Evolutionary conservation across 2,329 filamentous ascomycete genomes (phyloP).

Genomic region (Juglanconis sp.): DNA sequence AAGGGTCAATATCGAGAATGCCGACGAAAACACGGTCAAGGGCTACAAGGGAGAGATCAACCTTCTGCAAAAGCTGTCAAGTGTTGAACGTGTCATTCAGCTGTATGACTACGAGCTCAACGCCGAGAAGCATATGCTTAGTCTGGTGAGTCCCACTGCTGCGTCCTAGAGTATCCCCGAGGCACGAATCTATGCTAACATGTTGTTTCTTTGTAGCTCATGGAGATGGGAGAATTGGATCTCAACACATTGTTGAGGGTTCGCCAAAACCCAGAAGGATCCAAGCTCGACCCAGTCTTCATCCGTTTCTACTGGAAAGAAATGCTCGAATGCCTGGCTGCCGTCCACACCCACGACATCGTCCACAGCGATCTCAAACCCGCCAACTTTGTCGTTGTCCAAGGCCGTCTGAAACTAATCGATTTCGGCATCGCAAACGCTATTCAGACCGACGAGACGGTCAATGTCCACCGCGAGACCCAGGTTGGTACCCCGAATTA

Average conservation of each 20-base stretch:
- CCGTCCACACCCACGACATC: slow-evolving; percentile 86
- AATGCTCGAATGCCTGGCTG: slow-evolving; percentile 92
- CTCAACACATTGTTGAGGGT: slow-evolving; percentile 80
- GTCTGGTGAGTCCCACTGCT: slow-evolving; percentile 59
- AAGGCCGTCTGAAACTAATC: slow-evolving; percentile 89
- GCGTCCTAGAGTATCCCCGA: not conserved
- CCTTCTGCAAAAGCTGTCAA: slow-evolving; percentile 74
- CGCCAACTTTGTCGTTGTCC: slow-evolving; percentile 91
- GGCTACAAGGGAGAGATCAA: slow-evolving; percentile 97
- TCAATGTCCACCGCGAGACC: slow-evolving; percentile 94
- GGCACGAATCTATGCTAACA: slow-evolving; percentile 1
- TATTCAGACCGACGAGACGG: slow-evolving; percentile 90
- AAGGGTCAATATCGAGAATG: slow-evolving; percentile 83
- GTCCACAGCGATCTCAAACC: slow-evolving; percentile 97
- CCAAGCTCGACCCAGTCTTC: slow-evolving; percentile 81
- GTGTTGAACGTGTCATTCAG: slow-evolving; percentile 85
- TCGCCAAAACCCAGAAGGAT: slow-evolving; percentile 67
- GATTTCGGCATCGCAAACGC: slow-evolving; percentile 98
- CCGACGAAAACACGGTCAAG: slow-evolving; percentile 76
- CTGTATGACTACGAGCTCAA: slow-evolving; percentile 93
- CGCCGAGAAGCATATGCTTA: slow-evolving; percentile 82
- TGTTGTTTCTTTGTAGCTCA: slow-evolving; percentile 56
- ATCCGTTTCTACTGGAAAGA: slow-evolving; percentile 99
- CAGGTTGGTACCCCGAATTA: slow-evolving; percentile 97
- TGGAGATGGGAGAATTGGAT: slow-evolving; percentile 96